phyloP scores from a whole-genome alignment of 148 eudicot genomes.

The Cornus florida region DNA sequence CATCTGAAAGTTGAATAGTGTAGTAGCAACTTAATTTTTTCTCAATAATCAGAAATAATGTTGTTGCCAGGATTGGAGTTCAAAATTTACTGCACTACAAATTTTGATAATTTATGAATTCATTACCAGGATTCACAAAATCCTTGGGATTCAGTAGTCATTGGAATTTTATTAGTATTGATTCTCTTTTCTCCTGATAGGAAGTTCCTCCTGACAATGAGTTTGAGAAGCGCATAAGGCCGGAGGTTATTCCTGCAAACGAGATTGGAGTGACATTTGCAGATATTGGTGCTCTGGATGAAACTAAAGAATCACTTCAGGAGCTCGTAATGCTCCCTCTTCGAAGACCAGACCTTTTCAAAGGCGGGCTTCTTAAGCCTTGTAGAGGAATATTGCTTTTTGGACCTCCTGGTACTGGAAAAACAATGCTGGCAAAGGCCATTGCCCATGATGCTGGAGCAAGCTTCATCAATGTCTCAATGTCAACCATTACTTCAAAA shows the following conservation, averaged over 20 bases:
- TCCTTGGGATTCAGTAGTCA: background rate
- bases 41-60: background rate
- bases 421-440: conserved; percentile 88
- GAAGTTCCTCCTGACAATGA: conserved; percentile 82
- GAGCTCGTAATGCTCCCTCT: conserved; percentile 87
- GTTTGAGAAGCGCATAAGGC: conserved; percentile 84
- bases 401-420: conserved; percentile 90
- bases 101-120: background rate
- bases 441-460: conserved; percentile 91
- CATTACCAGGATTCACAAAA: background rate
- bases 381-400: conserved; percentile 76
- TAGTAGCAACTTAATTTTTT: background rate
- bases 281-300: conserved; percentile 75
- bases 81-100: background rate
- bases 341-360: conserved; percentile 78
- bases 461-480: conserved; percentile 78
- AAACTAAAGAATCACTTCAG: conserved; percentile 74
- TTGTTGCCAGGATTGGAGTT: background rate
- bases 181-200: conserved; percentile 22
- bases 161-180: no score
- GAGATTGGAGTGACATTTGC: conserved; percentile 74
- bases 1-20: conserved; percentile 5
- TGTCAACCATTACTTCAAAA: conserved; percentile 85
- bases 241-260: conserved; percentile 72
- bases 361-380: conserved; percentile 79